Conservation (phyloP, 1,284 basidiomycete species). For the Microbotryum violaceum region DNA sequence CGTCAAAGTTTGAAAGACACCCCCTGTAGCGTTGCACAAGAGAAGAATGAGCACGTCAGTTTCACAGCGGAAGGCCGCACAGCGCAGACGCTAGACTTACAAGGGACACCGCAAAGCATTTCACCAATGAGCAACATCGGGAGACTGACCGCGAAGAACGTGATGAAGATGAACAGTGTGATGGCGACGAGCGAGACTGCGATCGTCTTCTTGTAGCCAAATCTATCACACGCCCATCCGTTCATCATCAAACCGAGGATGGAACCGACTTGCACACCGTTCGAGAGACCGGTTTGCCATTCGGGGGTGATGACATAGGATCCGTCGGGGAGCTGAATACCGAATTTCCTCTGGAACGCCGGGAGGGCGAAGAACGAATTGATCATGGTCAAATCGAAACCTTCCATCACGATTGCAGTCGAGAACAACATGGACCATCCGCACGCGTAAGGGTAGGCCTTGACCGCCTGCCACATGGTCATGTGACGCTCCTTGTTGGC, state of each 20-base stretch:
- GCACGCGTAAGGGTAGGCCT: too few species aligned
- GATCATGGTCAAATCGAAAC: constrained; percentile 41
- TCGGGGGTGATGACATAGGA: constrained; percentile 44
- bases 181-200: constrained; percentile 37
- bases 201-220: constrained; percentile 42
- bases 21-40: constrained; percentile 9
- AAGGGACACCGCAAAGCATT: constrained; percentile 41
- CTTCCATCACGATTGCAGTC: constrained; percentile 47
- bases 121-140: constrained; percentile 40
- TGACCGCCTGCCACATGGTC: too few species aligned
- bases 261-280: constrained; percentile 37
- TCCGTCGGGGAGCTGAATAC: constrained; percentile 24
- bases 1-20: constrained; percentile 44
- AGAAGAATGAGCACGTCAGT: background rate
- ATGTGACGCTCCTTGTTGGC: too few species aligned
- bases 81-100: background rate
- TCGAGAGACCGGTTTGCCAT: constrained; percentile 47
- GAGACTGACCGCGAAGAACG: constrained; percentile 43
- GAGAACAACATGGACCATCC: constrained; percentile 45
- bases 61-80: too few species aligned
- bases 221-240: constrained; percentile 42
- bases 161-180: constrained; percentile 39
- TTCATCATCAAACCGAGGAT: constrained; percentile 45
- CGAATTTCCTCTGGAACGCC: constrained; percentile 38
- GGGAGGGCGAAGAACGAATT: constrained; percentile 43